These are phyloP conservation scores for Pyrenochaeta sp. DNA, from an alignment of 2,329 filamentous ascomycete genomes.

Conservation along the genomic window DNA sequence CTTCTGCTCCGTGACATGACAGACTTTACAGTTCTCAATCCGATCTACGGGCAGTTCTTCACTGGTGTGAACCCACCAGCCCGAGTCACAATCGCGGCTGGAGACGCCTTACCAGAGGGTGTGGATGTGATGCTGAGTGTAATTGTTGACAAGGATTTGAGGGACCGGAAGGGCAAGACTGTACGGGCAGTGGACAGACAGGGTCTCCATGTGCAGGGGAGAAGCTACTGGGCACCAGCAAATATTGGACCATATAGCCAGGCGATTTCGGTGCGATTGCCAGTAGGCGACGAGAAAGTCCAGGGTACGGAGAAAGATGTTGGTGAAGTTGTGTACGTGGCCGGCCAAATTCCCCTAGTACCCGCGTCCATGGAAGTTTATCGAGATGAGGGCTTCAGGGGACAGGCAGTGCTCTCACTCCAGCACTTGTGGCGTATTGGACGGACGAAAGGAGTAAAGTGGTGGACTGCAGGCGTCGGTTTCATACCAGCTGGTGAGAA, in stretches of 20 bases:
- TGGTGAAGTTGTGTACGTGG: conserved; percentile 68
- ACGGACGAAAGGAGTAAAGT: conserved; percentile 72
- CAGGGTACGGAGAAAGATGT: conserved; percentile 23
- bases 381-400: conserved; percentile 51
- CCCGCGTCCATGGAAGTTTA: conserved; percentile 77
- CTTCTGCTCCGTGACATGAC: conserved; percentile 81
- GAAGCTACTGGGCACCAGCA: conserved; percentile 96
- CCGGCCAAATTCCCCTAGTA: conserved; percentile 90
- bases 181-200: conserved; percentile 36
- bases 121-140: conserved; percentile 69
- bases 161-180: conserved; percentile 29
- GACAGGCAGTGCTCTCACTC: conserved; percentile 75
- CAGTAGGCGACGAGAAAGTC: conserved; percentile 20
- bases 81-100: conserved; percentile 82
- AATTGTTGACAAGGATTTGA: conserved; percentile 44
- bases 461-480: conserved; percentile 79
- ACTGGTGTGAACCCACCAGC: conserved; percentile 81
- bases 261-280: conserved; percentile 68
- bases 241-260: conserved; percentile 98
- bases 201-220: conserved; percentile 86
- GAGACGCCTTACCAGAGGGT: conserved; percentile 68
- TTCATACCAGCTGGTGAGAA: conserved; percentile 21
- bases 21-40: conserved; percentile 79
- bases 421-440: conserved; percentile 92
- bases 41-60: conserved; percentile 79